Base-by-base conservation (phyloP, 2,329 filamentous ascomycete species). In the Orbilia oligospora region DNA sequence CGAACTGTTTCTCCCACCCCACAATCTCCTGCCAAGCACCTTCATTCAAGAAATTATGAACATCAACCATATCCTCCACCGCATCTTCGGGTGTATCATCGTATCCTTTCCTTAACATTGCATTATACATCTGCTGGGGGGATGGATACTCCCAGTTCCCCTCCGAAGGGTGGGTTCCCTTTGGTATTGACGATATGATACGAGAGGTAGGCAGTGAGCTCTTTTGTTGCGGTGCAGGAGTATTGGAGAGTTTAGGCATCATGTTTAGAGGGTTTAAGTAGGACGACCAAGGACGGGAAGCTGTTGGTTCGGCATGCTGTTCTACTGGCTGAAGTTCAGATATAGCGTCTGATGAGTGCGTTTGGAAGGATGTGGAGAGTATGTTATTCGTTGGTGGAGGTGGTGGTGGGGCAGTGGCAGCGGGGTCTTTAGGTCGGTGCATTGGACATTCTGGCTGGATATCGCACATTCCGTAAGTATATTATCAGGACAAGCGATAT, bases 41-140 rank as follows among this genome's bases (percentile, higher is more conserved):
- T 84, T 99, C 96, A 84, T 99, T 99, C 76, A 99, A 85, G 83
- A 97, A 98, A 85, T 99, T 99, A 87, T 99, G 96, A 10, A 98
- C 93, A 0, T 93, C 92, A 5, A 99, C 96, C 96, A 99, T 99
- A 83, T 91, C 91, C 85, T 97, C 94, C 14, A 99, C 94, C 2
- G 94, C 94, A 20, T 95, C 96, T 69, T 93, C 89, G 71, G 97
- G 94, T 0, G 96, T 98, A 84, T 98, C 94, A 0, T 92, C 94
- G 85, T 97, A 96, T 75, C 96, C 96, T 85, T 99, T 99, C 80
- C 96, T 91, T 79, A 98, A 87, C 86, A 99, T 91, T 6, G 96
- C 96, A 83, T 99, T 98, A 88, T 98, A 99, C 96, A 99, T 99
- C 85, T 99, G 96, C 86, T 99, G 96, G 0, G 96, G 95, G 0